phyloP scores from a whole-genome alignment of 1,284 basidiomycete species.

The Boletus semigastroideus region DNA sequence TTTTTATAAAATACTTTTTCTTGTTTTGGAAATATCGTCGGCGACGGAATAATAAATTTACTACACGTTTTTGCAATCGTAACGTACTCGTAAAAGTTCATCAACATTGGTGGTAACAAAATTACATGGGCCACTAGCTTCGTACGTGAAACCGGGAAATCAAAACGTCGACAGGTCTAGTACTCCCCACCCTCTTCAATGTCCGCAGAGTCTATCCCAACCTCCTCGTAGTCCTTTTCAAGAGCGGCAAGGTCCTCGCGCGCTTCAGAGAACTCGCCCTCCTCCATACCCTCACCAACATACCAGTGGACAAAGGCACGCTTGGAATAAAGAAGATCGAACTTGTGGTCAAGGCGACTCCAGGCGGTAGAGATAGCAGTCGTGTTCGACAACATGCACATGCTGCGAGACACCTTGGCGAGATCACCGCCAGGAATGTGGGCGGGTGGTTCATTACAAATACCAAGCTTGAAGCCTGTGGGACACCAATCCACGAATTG shows the following conservation, averaged over 20 bases:
- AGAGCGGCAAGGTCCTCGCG: slow-evolving; percentile 96
- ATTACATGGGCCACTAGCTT: slow-evolving; percentile 34
- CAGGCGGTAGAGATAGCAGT: slow-evolving; percentile 87
- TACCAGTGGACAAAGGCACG: slow-evolving; percentile 95
- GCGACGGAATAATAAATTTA: no score
- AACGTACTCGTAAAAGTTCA: slow-evolving; percentile 34
- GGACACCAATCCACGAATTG: slow-evolving; percentile 92
- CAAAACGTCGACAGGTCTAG: slow-evolving; percentile 37
- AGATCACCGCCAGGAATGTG: slow-evolving; percentile 85
- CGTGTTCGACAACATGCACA: slow-evolving; percentile 90
- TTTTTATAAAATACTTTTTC: no score
- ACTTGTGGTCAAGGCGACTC: slow-evolving; percentile 93
- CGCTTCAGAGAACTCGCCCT: slow-evolving; percentile 97
- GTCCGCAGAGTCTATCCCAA: slow-evolving; percentile 89
- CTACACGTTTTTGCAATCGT: no score
- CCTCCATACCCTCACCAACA: slow-evolving; percentile 98
- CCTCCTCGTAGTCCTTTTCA: slow-evolving; percentile 96
- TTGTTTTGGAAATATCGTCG: slow-evolving; percentile 28
- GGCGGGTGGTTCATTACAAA: slow-evolving; percentile 88
- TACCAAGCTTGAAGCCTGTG: slow-evolving; percentile 87
- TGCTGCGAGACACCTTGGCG: slow-evolving; percentile 82
- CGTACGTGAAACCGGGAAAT: slow-evolving; percentile 18
- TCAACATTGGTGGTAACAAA: slow-evolving; percentile 21
- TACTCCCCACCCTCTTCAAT: slow-evolving; percentile 79
- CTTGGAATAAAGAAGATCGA: slow-evolving; percentile 91